Evolutionary conservation across 2,329 filamentous ascomycete genomes (phyloP), one percentile per base, ranked within the genome.

Genomic region (Tolypocladium capitatum): DNA sequence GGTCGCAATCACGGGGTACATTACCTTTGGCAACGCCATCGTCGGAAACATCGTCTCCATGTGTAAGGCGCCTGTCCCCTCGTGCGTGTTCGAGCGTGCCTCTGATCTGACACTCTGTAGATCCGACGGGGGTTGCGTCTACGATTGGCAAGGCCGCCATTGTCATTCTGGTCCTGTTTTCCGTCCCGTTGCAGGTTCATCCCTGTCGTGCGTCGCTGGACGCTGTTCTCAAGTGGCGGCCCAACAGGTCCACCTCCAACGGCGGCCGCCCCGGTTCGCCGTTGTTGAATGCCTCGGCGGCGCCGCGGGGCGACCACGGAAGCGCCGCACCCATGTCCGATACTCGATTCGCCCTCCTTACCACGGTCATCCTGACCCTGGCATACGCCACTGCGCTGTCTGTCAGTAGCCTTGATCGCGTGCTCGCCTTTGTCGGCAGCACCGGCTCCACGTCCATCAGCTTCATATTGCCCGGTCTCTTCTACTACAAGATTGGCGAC

Each of bases 401-500:
- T 0, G 90, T 98, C 3, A 86, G 81, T 20, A 92, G 84, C 13
- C 75, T 98, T 3, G 90, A 95, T 61, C 84, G 86, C 43, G 90
- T 98, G 1, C 75, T 98, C 0, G 91, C 92, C 0, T 98, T 96
- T 56, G 92, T 98, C 11, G 92, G 92, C 34, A 89, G 84, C 57
- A 98, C 92, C 0, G 92, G 92, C 46, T 91, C 84, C 46, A 98
- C 92, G 0, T 88, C 87, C 51, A 98, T 98, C 58, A 94, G 87
- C 52, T 98, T 98, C 63, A 97, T 98, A 54, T 75, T 98, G 0
- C 92, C 92, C 0, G 92, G 92, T 0, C 68, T 98, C 4, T 98
- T 98, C 65, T 98, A 97, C 67, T 98, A 97, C 70, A 97, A 97
- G 67, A 97, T 98, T 51, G 94, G 88, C 13, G 81, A 87, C 24